Conservation (phyloP, 2,329 filamentous ascomycete species). For the Diaporthe citriasiana region DNA sequence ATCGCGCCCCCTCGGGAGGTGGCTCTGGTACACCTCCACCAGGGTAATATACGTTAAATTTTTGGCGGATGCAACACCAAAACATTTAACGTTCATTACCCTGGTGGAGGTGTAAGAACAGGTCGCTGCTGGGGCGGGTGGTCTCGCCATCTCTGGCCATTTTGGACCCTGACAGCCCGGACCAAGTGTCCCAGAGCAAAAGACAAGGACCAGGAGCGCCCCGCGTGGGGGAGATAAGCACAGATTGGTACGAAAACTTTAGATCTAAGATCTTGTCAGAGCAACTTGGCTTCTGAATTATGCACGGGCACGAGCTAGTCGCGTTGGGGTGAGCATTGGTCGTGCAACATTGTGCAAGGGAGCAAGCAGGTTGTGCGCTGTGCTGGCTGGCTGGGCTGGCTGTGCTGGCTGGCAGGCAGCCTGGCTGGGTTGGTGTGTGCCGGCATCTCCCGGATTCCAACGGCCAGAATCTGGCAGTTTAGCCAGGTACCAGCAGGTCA, state of each 20-base stretch:
- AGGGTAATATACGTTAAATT: no score
- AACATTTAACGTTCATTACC: no score
- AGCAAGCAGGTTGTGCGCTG: slow-evolving; percentile 5
- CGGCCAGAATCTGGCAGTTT: no score
- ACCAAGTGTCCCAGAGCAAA: neutral
- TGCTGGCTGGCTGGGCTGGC: neutral
- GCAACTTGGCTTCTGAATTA: slow-evolving; percentile 21
- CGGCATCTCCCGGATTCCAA: slow-evolving; percentile 15
- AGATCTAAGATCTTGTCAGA: slow-evolving; percentile 44
- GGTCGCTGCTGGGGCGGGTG: slow-evolving; percentile 3
- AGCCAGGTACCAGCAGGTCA: slow-evolving; percentile 35
- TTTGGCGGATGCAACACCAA: no score
- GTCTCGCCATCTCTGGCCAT: slow-evolving; percentile 20
- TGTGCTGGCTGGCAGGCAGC: neutral
- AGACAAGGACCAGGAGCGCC: slow-evolving; percentile 33
- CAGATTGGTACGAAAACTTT: slow-evolving; percentile 26
- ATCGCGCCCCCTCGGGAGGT: slow-evolving; percentile 17
- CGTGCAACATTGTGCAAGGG: slow-evolving; percentile 15
- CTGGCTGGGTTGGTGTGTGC: slow-evolving; percentile 2
- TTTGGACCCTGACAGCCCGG: slow-evolving; percentile 28
- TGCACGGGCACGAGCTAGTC: slow-evolving; percentile 27
- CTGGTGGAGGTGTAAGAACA: no score
- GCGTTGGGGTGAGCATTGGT: neutral
- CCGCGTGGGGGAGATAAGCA: slow-evolving; percentile 42
- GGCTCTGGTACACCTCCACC: no score